Evolutionary conservation across 129 eudicot genomes (phyloP).

Genomic region (Glebionis coronaria): DNA sequence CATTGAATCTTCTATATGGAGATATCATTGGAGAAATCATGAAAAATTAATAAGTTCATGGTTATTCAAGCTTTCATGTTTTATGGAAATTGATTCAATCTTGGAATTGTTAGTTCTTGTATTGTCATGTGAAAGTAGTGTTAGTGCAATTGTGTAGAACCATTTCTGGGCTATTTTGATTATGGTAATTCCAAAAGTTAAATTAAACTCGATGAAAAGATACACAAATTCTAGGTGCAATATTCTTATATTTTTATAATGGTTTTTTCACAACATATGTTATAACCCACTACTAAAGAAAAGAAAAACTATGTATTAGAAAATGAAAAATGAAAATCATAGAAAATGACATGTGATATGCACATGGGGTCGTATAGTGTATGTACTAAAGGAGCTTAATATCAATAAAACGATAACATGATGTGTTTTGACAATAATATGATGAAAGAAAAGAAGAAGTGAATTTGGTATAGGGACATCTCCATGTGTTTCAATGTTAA

Average conservation of each 20-base stretch:
- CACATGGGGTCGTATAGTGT: conserved; percentile 30
- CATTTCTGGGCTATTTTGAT: too few relatives aligned
- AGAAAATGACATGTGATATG: conserved; percentile 24
- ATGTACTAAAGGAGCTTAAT: conserved; percentile 21
- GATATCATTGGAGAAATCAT: conserved; percentile 17
- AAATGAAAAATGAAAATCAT: too few relatives aligned
- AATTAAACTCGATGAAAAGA: too few relatives aligned
- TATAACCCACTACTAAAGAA: neutral
- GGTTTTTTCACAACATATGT: neutral
- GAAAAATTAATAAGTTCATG: conserved; percentile 3
- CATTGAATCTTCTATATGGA: conserved; percentile 18
- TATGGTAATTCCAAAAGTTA: too few relatives aligned
- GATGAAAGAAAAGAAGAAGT: conserved; percentile 26
- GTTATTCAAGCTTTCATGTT: neutral
- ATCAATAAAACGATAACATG: conserved; percentile 31
- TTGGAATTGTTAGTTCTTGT: too few relatives aligned
- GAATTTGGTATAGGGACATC: conserved; percentile 38
- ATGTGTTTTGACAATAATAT: conserved; percentile 30
- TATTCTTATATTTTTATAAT: neutral
- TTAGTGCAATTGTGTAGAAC: too few relatives aligned
- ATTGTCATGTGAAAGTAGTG: too few relatives aligned
- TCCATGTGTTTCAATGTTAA: conserved; percentile 14
- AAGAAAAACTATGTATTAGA: neutral
- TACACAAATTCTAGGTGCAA: too few relatives aligned
- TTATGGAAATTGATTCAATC: too few relatives aligned